Conservation (phyloP, 176 grass and related monocot genomes). For the Stipa capillata region DNA sequence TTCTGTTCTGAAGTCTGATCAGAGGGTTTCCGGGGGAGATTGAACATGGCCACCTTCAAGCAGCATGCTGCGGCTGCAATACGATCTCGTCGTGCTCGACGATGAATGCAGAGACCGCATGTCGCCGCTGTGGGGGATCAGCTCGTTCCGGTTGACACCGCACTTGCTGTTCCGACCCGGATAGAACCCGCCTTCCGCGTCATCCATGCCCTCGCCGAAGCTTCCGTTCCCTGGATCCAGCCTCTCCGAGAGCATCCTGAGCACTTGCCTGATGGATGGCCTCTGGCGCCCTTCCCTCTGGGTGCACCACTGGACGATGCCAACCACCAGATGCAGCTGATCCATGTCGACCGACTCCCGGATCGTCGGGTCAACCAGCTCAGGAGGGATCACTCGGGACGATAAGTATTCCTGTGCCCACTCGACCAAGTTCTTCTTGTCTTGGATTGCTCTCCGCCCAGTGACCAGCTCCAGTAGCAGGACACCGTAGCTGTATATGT, state of each 20-base stretch:
- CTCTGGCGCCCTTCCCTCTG: slow-evolving; percentile 60
- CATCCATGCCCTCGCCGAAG: slow-evolving; percentile 57
- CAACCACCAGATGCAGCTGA: slow-evolving; percentile 63
- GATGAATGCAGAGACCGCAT: slow-evolving; percentile 64
- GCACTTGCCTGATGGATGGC: slow-evolving; percentile 90
- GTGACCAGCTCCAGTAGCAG: slow-evolving; percentile 74
- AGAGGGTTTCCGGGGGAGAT: slow-evolving; percentile 65
- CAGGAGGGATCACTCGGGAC: slow-evolving; percentile 33
- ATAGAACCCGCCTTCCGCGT: slow-evolving; percentile 31
- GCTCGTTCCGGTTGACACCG: slow-evolving; percentile 29
- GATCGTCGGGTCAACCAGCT: slow-evolving; percentile 60
- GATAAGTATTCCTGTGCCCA: slow-evolving; percentile 69
- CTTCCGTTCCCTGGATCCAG: slow-evolving; percentile 58
- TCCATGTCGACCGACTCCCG: slow-evolving; percentile 46
- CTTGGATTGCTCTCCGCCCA: slow-evolving; percentile 74
- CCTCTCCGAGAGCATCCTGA: slow-evolving; percentile 73
- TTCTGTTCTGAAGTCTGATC: not conserved
- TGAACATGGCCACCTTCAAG: slow-evolving; percentile 68
- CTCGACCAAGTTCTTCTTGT: slow-evolving; percentile 72
- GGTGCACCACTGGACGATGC: slow-evolving; percentile 74
- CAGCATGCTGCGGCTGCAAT: slow-evolving; percentile 75
- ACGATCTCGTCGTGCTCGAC: slow-evolving; percentile 77
- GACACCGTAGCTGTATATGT: slow-evolving; percentile 86
- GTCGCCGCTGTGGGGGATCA: slow-evolving; percentile 41
- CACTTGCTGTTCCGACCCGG: slow-evolving; percentile 17